A percentile compares a stretch with the other conserved stretches of the same genome.
Conservation (phyloP, 108 stramenopile genomes). For the Discostella stelligeroides region DNA sequence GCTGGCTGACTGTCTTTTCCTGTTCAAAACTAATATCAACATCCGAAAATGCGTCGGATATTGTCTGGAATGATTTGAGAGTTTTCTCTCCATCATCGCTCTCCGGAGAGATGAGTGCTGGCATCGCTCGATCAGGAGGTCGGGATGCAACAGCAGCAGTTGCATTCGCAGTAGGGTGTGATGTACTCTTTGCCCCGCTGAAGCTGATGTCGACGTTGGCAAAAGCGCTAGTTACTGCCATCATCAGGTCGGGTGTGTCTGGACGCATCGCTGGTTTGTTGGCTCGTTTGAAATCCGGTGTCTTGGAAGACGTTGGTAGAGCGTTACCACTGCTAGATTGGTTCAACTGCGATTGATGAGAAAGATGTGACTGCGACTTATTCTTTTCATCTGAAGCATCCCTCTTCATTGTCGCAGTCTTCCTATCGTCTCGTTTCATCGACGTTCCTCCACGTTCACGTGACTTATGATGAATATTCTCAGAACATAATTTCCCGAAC, state of each 20-base stretch:
- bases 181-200: conserved; percentile 9
- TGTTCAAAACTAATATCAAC: conserved; percentile 36
- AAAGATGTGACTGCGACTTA: too few species aligned
- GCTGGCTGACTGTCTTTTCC: conserved; percentile 36
- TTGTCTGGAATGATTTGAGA: conserved; percentile 6
- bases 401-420: too few species aligned
- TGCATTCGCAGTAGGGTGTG: neutral
- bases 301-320: conserved; percentile 22
- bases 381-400: too few species aligned
- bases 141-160: neutral
- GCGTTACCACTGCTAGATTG: neutral
- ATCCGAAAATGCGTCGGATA: conserved; percentile 38
- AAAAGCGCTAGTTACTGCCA: conserved; percentile 35
- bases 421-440: too few species aligned
- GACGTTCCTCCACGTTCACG: too few species aligned
- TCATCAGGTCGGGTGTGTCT: conserved; percentile 17
- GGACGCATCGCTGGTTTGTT: neutral
- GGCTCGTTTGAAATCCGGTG: conserved; percentile 34
- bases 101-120: neutral
- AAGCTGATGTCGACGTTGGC: conserved; percentile 46
- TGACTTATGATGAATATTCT: too few species aligned
- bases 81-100: neutral
- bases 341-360: too few species aligned
- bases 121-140: neutral
- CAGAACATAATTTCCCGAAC: too few species aligned